Evolutionary conservation across 257 asterid species (phyloP).

Genomic region (Nicotiana sylvestris): DNA sequence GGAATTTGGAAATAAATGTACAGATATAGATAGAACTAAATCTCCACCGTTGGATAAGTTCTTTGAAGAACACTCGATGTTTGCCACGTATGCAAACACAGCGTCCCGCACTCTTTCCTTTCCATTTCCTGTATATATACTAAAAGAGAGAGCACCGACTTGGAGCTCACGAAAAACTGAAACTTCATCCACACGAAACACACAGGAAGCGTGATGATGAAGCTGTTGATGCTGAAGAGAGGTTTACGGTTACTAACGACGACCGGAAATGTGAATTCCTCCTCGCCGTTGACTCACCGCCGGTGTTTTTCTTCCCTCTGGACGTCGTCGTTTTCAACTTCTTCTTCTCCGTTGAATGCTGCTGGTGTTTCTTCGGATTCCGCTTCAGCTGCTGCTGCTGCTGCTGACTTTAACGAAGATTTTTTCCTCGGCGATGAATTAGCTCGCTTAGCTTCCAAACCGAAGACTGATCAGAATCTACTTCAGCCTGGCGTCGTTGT

Average conservation of each 20-base stretch:
- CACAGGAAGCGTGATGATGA: not conserved
- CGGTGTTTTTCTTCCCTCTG: not conserved
- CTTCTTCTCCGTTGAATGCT: not conserved
- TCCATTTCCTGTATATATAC: not conserved
- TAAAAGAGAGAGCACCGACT: not conserved
- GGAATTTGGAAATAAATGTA: not conserved
- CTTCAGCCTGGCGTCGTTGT: slow-evolving; percentile 80
- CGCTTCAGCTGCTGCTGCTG: slow-evolving; percentile 14
- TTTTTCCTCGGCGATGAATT: slow-evolving; percentile 16
- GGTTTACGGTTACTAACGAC: slow-evolving; percentile 9
- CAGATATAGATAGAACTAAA: not conserved
- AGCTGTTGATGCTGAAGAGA: slow-evolving; percentile 26
- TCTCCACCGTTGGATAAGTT: not conserved
- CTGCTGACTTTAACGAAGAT: slow-evolving; percentile 33
- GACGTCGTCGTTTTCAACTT: not conserved
- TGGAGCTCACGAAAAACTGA: not conserved
- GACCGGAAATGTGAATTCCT: slow-evolving; percentile 10
- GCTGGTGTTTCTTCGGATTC: slow-evolving; percentile 2
- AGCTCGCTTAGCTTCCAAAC: slow-evolving; percentile 14
- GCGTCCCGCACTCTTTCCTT: not conserved
- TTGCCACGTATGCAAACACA: not conserved
- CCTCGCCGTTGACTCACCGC: slow-evolving; percentile 7
- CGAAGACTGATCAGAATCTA: slow-evolving; percentile 30
- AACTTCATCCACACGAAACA: not conserved
- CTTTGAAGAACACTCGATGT: not conserved